Conservation (phyloP, 2,329 filamentous ascomycete genomes). For the Claviceps spartinae region DNA sequence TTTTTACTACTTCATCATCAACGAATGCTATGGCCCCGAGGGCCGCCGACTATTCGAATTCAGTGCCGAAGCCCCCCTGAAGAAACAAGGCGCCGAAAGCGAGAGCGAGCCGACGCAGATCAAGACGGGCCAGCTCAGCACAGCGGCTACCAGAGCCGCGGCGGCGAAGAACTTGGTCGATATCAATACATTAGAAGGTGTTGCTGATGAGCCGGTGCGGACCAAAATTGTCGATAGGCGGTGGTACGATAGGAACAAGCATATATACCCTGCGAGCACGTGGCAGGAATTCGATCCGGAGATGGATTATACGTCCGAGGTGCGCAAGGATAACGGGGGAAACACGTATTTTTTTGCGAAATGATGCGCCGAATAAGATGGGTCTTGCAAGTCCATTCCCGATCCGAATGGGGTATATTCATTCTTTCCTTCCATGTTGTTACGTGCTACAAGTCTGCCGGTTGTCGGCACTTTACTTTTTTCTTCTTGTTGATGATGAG, state of each 20-base stretch:
- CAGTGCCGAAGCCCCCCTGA: constrained; percentile 32
- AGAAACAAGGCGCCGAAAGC: constrained; percentile 2
- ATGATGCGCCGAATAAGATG: constrained; percentile 11
- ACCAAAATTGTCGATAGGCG: constrained; percentile 93
- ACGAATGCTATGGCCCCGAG: constrained; percentile 63
- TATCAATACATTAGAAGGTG: constrained; percentile 56
- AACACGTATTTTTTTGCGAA: constrained; percentile 82
- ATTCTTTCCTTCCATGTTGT: background rate
- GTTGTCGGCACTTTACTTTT: background rate
- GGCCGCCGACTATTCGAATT: constrained; percentile 68
- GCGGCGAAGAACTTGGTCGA: constrained; percentile 27
- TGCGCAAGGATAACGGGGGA: constrained; percentile 72
- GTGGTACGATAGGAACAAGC: constrained; percentile 97
- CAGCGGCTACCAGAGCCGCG: constrained; percentile 23
- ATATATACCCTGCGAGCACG: constrained; percentile 90
- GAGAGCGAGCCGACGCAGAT: background rate
- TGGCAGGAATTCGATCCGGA: constrained; percentile 94
- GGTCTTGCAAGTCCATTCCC: background rate
- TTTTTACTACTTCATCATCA: constrained; percentile 93
- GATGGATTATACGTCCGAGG: constrained; percentile 65
- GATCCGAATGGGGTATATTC: constrained; percentile 1
- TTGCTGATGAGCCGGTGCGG: constrained; percentile 58
- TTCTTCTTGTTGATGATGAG: background rate
- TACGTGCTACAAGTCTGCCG: background rate
- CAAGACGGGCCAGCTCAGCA: constrained; percentile 15